phyloP scores from a whole-genome alignment of 2,329 filamentous ascomycete species.

The Sarocladium kiliense region DNA sequence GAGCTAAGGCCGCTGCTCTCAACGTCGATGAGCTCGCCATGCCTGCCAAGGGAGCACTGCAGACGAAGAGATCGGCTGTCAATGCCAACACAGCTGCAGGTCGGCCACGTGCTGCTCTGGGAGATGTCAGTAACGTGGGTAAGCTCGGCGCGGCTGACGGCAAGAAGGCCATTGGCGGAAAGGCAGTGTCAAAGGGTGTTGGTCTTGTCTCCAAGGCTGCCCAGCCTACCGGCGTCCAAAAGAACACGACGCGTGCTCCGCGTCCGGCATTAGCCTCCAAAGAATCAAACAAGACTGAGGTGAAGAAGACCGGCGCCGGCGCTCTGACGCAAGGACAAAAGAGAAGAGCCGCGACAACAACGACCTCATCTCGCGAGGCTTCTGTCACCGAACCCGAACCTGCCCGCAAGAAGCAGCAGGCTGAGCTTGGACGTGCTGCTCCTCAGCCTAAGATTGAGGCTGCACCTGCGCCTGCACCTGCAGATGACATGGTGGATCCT shows the following conservation, averaged over 20 bases:
- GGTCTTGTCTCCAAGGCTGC: slow-evolving; percentile 75
- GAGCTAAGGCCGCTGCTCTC: slow-evolving; percentile 82
- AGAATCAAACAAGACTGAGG: slow-evolving; percentile 62
- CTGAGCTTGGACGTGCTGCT: slow-evolving; percentile 16
- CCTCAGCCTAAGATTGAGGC: slow-evolving; percentile 23
- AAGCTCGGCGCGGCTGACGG: slow-evolving; percentile 68
- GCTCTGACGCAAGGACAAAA: slow-evolving; percentile 46
- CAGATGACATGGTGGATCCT: slow-evolving; percentile 28
- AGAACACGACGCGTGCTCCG: slow-evolving; percentile 50
- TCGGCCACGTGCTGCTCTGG: slow-evolving; percentile 78
- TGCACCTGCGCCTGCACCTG: background rate
- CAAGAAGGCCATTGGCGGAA: slow-evolving; percentile 63
- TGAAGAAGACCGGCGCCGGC: slow-evolving; percentile 69
- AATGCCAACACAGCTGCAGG: slow-evolving; percentile 41
- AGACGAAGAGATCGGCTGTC: slow-evolving; percentile 62
- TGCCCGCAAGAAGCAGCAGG: slow-evolving; percentile 4
- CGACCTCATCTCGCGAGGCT: slow-evolving; percentile 44
- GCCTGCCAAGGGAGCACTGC: slow-evolving; percentile 57
- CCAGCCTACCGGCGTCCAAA: slow-evolving; percentile 78
- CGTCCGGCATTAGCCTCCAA: slow-evolving; percentile 62
- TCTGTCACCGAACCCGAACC: slow-evolving; percentile 20
- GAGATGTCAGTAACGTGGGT: slow-evolving; percentile 91
- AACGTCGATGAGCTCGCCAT: slow-evolving; percentile 56
- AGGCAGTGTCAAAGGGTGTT: slow-evolving; percentile 37
- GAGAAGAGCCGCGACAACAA: slow-evolving; percentile 56